Evolutionary conservation across 306 rosid genomes (phyloP).

Genomic region (Gastrolobium bilobum): DNA sequence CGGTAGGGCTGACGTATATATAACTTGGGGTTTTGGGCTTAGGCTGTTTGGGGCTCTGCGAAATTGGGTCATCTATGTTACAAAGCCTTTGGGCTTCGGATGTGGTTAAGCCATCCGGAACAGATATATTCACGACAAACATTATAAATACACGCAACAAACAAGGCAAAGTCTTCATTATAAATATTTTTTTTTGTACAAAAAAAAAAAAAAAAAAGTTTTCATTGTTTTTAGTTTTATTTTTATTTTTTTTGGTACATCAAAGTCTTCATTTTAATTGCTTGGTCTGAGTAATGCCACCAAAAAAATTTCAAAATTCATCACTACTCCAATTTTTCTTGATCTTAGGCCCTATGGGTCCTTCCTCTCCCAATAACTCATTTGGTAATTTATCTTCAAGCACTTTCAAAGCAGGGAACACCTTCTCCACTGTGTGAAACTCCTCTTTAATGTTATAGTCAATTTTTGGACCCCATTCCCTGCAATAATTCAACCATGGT

Average conservation of each 20-base stretch:
- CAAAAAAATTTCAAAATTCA: conserved; percentile 30
- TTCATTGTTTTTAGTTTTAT: too few relatives aligned
- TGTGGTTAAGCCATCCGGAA: too few relatives aligned
- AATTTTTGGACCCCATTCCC: conserved; percentile 52
- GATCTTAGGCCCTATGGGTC: conserved; percentile 56
- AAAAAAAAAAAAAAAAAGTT: too few relatives aligned
- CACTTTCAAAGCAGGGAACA: conserved; percentile 36
- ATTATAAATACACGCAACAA: not conserved
- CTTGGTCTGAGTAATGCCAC: not conserved
- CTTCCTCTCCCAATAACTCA: conserved; percentile 51
- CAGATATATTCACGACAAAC: not conserved
- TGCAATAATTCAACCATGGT: conserved; percentile 45
- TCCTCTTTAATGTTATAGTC: conserved; percentile 40
- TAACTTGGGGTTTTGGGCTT: too few relatives aligned
- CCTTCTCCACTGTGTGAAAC: conserved; percentile 32
- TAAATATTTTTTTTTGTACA: too few relatives aligned
- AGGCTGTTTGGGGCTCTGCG: too few relatives aligned
- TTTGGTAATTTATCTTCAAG: conserved; percentile 26
- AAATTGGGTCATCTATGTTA: too few relatives aligned
- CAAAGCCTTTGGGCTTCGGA: too few relatives aligned
- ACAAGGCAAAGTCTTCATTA: not conserved
- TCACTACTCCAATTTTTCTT: conserved; percentile 52
- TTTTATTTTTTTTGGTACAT: too few relatives aligned
- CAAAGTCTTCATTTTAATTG: not conserved
- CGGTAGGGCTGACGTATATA: too few relatives aligned